Conservation (phyloP, 2,329 filamentous ascomycete species). For the Trichoderma brevicompactum region DNA sequence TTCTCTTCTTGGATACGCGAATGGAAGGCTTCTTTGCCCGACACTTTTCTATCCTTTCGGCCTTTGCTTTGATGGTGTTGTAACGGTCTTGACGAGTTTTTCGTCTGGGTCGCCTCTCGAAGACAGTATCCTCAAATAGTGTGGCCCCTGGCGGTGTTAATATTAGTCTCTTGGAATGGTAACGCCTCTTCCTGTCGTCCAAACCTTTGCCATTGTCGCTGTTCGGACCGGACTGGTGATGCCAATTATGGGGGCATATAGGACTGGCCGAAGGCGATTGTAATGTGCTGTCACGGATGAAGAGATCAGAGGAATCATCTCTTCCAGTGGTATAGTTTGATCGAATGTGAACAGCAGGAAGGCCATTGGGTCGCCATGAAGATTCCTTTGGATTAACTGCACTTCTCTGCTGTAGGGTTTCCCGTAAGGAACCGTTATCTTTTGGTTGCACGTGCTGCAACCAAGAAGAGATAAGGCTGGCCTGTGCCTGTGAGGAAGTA, state of each 20-base stretch:
- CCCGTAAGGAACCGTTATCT: neutral
- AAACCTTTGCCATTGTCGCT: neutral
- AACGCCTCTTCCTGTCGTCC: neutral
- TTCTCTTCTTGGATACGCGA: slow-evolving; percentile 35
- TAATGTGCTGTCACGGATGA: slow-evolving; percentile 14
- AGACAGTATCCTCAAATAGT: neutral
- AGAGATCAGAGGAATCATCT: slow-evolving; percentile 18
- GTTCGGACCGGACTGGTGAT: neutral
- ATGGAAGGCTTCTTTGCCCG: neutral
- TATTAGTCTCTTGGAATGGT: no score
- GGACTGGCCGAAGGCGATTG: neutral
- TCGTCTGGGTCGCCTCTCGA: slow-evolving; percentile 31
- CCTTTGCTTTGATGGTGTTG: slow-evolving; percentile 19
- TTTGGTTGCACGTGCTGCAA: slow-evolving; percentile 23
- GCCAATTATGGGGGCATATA: neutral
- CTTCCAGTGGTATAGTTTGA: neutral
- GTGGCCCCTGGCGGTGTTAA: neutral
- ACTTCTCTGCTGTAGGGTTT: neutral
- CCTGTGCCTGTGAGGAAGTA: neutral
- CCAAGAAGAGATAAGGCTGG: slow-evolving; percentile 21
- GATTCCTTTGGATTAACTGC: neutral
- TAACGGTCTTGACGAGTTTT: slow-evolving; percentile 33
- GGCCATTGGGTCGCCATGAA: slow-evolving; percentile 24
- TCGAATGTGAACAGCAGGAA: slow-evolving; percentile 5
- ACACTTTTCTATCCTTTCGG: neutral